A percentile compares a stretch with the other conserved stretches of the same genome.
Conservation (phyloP, 1,284 basidiomycete genomes). For the Ganoderma sp. region DNA sequence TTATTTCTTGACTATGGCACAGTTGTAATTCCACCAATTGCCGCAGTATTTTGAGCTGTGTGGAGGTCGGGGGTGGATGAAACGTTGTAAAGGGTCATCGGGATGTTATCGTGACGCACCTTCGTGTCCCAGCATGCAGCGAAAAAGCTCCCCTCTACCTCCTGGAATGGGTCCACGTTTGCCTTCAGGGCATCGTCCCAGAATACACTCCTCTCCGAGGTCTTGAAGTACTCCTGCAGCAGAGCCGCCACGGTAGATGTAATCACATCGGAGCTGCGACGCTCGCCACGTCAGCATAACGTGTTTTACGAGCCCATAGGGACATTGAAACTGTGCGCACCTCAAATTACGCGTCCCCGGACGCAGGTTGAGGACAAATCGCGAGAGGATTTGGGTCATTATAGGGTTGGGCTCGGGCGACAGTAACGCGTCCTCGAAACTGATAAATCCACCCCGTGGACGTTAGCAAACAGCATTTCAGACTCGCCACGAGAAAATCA, state of each 20-base stretch:
- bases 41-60: conserved; percentile 76
- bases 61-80: conserved; percentile 12
- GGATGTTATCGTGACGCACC: conserved; percentile 51
- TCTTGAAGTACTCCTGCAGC: conserved; percentile 73
- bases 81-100: conserved; percentile 19
- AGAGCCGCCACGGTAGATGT: conserved; percentile 69
- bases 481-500: background rate
- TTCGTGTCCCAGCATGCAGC: conserved; percentile 77
- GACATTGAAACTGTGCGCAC: conserved; percentile 53
- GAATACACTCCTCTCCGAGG: conserved; percentile 73
- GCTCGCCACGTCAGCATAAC: conserved; percentile 43
- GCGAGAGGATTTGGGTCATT: conserved; percentile 69
- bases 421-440: conserved; percentile 78
- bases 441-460: conserved; percentile 37
- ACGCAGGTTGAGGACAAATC: conserved; percentile 78
- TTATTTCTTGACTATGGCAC: conserved; percentile 67
- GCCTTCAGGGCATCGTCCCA: conserved; percentile 70
- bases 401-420: conserved; percentile 70
- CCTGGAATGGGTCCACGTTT: conserved; percentile 75
- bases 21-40: conserved; percentile 82
- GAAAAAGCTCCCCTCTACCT: conserved; percentile 70
- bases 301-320: conserved; percentile 36
- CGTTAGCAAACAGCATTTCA: conserved; percentile 11
- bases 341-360: conserved; percentile 85
- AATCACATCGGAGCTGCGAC: conserved; percentile 72